Evolutionary conservation across 257 asterid genomes (phyloP).

Genomic region (Ophiorrhiza pumila): DNA sequence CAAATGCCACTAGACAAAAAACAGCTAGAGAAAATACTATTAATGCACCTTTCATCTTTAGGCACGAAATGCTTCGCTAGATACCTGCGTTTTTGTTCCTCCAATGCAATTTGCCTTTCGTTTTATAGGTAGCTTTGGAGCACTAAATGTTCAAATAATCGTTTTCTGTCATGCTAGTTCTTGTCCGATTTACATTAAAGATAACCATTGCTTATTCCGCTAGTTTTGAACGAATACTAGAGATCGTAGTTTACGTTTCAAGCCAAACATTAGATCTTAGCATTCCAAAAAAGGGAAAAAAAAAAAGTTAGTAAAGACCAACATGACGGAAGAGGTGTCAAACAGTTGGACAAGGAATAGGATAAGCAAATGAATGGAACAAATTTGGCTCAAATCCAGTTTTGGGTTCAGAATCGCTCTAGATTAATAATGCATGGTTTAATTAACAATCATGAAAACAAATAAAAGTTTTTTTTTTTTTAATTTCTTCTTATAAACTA

Average conservation of each 20-base stretch:
- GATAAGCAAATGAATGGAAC: not conserved
- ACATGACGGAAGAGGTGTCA: not conserved
- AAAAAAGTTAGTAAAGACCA: not conserved
- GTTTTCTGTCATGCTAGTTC: no score
- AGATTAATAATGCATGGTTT: no score
- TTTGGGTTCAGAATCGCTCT: no score
- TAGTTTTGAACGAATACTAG: no score
- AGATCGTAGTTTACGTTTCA: not conserved
- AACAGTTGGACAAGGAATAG: not conserved
- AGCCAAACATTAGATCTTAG: not conserved
- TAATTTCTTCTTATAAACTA: no score
- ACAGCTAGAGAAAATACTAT: slow-evolving; percentile 20
- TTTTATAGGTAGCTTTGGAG: not conserved
- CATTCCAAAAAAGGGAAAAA: not conserved
- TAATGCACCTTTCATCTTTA: slow-evolving; percentile 31
- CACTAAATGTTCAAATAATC: not conserved
- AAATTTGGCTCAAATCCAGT: no score
- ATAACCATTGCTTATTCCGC: not conserved
- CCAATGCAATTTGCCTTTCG: not conserved
- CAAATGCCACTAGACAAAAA: slow-evolving; percentile 25
- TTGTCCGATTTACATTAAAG: not conserved
- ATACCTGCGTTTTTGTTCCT: not conserved
- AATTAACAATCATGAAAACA: no score
- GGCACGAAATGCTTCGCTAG: no score
- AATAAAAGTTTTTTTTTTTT: no score